Evolutionary conservation across 176 grass and related monocot species (phyloP), one percentile per base, ranked within the genome.

Genomic region (Oropetium thomaeum): DNA sequence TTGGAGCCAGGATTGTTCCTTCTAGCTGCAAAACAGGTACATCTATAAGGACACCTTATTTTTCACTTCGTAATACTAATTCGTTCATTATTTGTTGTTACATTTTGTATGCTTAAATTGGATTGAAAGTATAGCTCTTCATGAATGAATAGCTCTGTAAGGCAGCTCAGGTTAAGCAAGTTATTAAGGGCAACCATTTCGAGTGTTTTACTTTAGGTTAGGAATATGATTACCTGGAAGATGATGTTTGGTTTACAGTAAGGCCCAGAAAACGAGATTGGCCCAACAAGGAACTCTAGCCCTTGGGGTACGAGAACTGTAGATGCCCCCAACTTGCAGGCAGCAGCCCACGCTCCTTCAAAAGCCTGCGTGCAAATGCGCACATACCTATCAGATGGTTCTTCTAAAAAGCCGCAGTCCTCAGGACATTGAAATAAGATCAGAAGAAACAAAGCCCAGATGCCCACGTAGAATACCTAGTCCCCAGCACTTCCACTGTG

Each of bases 211-310:
- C 16, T 66, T 43, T 84, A 14, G 37, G 38, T 9, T 67, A 71
- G 68, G 67, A 63, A 48, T 10, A 61, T 67, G 87, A 27, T 61
- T 93, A 98, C 96, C 96, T 95, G 96, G 43, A 98, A 95, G 59
- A 98, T 43, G 64, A 98, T 98, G 64, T 98, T 95, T 22, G 91
- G 84, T 78, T 95, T 90, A 79, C 96, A 95, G 76, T 92, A 88
- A 81, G 89, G 89, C 35, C 96, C 96, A 81, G 91, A 92, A 75
- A 98, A 98, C 20, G 96, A 98, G 71, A 94, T 90, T 69, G 91
- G 91, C 16, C 96, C 96, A 70, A 98, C 96, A 67, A 98, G 89
- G 71, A 94, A 98, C 82, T 88, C 75, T 67, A 73, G 84, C 37
- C 81, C 76, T 37, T 78, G 65, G 57, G 91, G 96, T 59, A 98